Percentiles rank a stretch among this genome's conserved stretches.
phyloP scores from a whole-genome alignment of 2,329 filamentous ascomycete genomes.

The Meredithiella fracta region DNA sequence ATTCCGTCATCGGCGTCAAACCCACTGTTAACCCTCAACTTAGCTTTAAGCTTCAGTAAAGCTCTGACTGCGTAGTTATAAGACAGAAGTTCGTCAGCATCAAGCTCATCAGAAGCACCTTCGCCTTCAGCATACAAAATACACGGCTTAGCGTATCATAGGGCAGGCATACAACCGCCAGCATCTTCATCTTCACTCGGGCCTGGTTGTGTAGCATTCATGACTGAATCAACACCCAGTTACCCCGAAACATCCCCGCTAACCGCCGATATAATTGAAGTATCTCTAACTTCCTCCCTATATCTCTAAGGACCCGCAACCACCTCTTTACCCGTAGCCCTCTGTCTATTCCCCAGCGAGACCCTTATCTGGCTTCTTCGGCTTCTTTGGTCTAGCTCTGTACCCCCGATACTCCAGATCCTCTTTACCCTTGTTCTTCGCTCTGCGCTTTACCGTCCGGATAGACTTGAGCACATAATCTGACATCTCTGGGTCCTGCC shows the following conservation, averaged over 20 bases:
- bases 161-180: not conserved
- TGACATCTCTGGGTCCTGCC: slow-evolving; percentile 31
- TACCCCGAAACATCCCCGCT: not conserved
- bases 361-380: not conserved
- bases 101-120: slow-evolving; percentile 4
- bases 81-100: slow-evolving; percentile 13
- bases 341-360: not conserved
- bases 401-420: slow-evolving; percentile 17
- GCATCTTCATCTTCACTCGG: too few species aligned
- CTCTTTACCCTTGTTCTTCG: slow-evolving; percentile 32
- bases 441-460: slow-evolving; percentile 35
- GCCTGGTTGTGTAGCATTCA: too few species aligned
- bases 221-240: not conserved
- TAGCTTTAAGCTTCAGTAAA: not conserved
- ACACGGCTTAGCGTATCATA: slow-evolving; percentile 17
- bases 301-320: too few species aligned
- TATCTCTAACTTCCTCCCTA: not conserved
- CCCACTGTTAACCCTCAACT: too few species aligned
- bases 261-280: not conserved
- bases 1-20: slow-evolving; percentile 22
- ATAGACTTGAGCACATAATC: slow-evolving; percentile 40
- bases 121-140: slow-evolving; percentile 17
- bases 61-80: not conserved
- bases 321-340: not conserved
- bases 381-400: not conserved